A percentile compares a stretch with the other conserved stretches of the same genome.
Evolutionary conservation across 2,329 filamentous ascomycete genomes (phyloP).

Genomic region (Waltergamsia citrina): DNA sequence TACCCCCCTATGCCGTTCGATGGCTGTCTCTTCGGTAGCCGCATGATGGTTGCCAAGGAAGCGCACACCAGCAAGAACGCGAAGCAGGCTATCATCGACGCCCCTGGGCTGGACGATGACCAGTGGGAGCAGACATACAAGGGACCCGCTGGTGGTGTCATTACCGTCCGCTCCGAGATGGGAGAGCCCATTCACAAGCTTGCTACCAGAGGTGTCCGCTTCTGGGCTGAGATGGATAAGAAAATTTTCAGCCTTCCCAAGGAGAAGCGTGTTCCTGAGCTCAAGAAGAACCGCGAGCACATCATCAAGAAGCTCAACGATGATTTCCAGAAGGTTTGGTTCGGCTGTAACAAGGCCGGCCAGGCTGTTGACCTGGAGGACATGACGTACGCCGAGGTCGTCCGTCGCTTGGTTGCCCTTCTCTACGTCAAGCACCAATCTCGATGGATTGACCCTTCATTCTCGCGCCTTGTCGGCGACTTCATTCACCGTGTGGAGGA

Average conservation of each 20-base stretch:
- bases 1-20: conserved; percentile 94
- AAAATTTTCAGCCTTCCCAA: conserved; percentile 97
- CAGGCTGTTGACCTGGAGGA: conserved; percentile 82
- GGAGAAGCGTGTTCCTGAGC: conserved; percentile 79
- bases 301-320: conserved; percentile 95
- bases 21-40: conserved; percentile 81
- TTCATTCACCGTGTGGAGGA: conserved; percentile 97
- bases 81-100: conserved; percentile 84
- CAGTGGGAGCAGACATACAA: conserved; percentile 94
- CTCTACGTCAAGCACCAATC: conserved; percentile 87
- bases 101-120: conserved; percentile 68
- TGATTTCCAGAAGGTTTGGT: conserved; percentile 97
- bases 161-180: conserved; percentile 98
- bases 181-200: conserved; percentile 99
- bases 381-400: conserved; percentile 89
- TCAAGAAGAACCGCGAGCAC: conserved; percentile 81
- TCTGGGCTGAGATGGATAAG: conserved; percentile 98
- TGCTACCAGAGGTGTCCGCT: conserved; percentile 86
- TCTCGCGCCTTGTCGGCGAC: conserved; percentile 76
- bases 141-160: conserved; percentile 81
- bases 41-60: conserved; percentile 93
- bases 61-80: conserved; percentile 79
- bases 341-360: conserved; percentile 73
- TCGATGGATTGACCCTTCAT: conserved; percentile 84
- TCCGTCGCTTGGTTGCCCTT: conserved; percentile 78